Conservation (phyloP, 1,139 yeast species). For the Diutina neorugosa region DNA sequence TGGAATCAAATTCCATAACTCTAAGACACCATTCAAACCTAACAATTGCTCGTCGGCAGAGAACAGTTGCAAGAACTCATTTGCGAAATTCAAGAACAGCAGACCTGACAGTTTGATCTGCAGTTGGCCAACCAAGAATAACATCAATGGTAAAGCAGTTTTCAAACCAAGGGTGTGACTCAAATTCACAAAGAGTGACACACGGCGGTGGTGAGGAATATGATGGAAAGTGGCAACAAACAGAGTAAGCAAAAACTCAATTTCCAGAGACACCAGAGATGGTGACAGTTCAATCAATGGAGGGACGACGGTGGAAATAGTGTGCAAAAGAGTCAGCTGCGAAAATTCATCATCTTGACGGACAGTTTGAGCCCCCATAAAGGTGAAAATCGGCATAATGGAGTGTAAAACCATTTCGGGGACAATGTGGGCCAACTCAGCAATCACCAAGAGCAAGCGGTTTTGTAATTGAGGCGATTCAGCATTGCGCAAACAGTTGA, state of each 20-base stretch:
- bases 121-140: constrained; percentile 74
- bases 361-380: constrained; percentile 96
- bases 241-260: constrained; percentile 75
- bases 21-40: constrained; percentile 44
- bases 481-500: constrained; percentile 80
- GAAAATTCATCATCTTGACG: constrained; percentile 96
- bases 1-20: constrained; percentile 44
- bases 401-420: constrained; percentile 91
- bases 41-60: constrained; percentile 54
- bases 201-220: constrained; percentile 93
- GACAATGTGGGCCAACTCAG: constrained; percentile 76
- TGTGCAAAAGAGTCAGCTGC: constrained; percentile 83
- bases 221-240: constrained; percentile 91
- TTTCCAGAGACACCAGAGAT: constrained; percentile 42
- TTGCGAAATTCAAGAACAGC: constrained; percentile 51
- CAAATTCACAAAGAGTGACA: constrained; percentile 66
- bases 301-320: constrained; percentile 83
- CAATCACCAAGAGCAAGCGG: constrained; percentile 68
- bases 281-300: constrained; percentile 63
- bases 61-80: constrained; percentile 57
- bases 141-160: constrained; percentile 55
- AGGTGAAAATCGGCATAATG: constrained; percentile 97
- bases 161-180: constrained; percentile 66
- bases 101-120: neutral
- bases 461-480: constrained; percentile 93